Evolutionary conservation across 495 filamentous ascomycete species (phyloP), one percentile per base, ranked within the genome.

Genomic region (Tuber calosporum): DNA sequence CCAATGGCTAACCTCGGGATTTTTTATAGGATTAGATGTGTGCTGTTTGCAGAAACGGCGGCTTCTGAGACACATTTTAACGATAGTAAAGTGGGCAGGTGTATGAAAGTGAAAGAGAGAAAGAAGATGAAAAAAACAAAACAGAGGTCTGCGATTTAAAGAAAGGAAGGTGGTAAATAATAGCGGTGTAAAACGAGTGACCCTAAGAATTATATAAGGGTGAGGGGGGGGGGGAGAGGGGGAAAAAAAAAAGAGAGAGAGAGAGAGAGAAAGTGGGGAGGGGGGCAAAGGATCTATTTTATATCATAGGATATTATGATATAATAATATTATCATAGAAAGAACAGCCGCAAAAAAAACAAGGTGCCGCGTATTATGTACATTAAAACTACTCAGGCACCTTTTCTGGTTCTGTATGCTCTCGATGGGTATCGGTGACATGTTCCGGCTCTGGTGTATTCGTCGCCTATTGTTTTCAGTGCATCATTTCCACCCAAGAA

Each of bases 381-480:
- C 53, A 62, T 62, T 30, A 15, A 34, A 15, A 30, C 53, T 62
- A 4, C 30, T 34, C 7, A n/a, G 26, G 7, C 11, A 17, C 26
- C 22, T 53, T 53, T 1, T 53, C 45, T 53, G 45, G 11, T 53
- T 53, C 20, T 9, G 45, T 53, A n/a, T 53, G 22, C 20, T n/a
- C 45, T 53, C 45, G 22, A 7, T n/a, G 20, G 45, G 9, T 53
- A 53, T 62, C 19, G 53, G 53, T 62, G 53, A 34, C 26, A 34
- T 62, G 53, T 7, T 62, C 53, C 17, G 53, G 53, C 53, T 62
- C 53, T 34, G 53, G 53, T 19, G 53, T 69, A 42, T 69, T 69
- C 67, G 67, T 69, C 34, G 34, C 67, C 67, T 69, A 38, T n/a
- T 38, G 13, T 17, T 30, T 34, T 62, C 6, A 62, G 53, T 62